phyloP scores from a whole-genome alignment of 2,329 filamentous ascomycete species.

The Talaromyces rugulosus region DNA sequence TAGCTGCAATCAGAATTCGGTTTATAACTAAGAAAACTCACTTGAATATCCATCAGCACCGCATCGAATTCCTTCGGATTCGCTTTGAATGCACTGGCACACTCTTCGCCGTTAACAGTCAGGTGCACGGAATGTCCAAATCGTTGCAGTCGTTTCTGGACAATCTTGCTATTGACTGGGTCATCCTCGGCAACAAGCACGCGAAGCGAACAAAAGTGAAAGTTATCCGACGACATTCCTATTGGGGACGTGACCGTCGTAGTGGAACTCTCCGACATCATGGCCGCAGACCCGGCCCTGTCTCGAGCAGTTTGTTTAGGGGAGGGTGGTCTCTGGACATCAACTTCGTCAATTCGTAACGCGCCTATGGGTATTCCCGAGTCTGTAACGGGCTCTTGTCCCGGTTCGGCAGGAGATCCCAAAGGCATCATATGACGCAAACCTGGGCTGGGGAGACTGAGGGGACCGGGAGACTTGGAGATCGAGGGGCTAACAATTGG shows the following conservation, averaged over 20 bases:
- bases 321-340: conserved; percentile 12
- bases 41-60: conserved; percentile 90
- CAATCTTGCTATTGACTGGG: conserved; percentile 77
- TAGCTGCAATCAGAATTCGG: background rate
- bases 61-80: conserved; percentile 64
- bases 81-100: conserved; percentile 65
- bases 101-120: conserved; percentile 81
- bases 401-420: conserved; percentile 21
- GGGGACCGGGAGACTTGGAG: background rate
- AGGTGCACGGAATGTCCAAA: conserved; percentile 66
- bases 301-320: conserved; percentile 1
- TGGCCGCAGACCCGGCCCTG: conserved; percentile 4
- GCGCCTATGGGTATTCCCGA: conserved; percentile 31
- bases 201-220: conserved; percentile 14
- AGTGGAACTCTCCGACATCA: conserved; percentile 4
- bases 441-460: conserved; percentile 2
- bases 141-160: conserved; percentile 75
- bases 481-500: background rate
- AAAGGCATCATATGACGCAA: conserved; percentile 17
- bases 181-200: conserved; percentile 85
- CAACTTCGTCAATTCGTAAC: conserved; percentile 24
- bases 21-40: conserved; percentile 31
- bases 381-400: conserved; percentile 27
- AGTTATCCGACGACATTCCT: background rate
- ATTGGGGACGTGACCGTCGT: background rate